These are phyloP conservation scores for Gossypium schwendimanii DNA, from an alignment of 441 rosid species.

Conservation along the genomic window DNA sequence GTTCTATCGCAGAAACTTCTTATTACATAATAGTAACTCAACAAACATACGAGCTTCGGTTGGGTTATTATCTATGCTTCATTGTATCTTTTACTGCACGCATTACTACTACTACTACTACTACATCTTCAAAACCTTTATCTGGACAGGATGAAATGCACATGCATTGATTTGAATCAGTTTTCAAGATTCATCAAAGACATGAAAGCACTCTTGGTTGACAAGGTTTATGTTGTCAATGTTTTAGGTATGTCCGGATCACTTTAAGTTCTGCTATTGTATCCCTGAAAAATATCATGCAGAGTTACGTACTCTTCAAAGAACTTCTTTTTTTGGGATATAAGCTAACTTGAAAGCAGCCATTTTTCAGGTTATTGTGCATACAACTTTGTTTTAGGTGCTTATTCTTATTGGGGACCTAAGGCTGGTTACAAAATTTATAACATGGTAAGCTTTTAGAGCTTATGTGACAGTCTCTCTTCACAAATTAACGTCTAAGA, in stretches of 20 bases:
- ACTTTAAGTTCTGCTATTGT: background rate
- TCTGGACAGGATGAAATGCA: conserved; percentile 31
- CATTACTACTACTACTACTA: no score
- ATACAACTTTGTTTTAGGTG: conserved; percentile 87
- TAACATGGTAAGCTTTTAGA: conserved; percentile 21
- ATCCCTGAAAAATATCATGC: background rate
- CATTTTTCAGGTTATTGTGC: conserved; percentile 59
- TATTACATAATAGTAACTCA: background rate
- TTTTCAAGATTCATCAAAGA: conserved; percentile 56
- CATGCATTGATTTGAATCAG: conserved; percentile 28
- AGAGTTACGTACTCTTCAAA: background rate
- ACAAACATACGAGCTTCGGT: background rate
- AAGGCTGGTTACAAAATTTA: conserved; percentile 87
- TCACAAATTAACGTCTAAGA: background rate
- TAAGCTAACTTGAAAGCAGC: background rate
- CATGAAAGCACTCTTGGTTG: conserved; percentile 54
- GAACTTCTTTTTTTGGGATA: background rate
- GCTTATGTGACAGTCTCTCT: background rate
- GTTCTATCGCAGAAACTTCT: background rate
- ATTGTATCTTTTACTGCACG: background rate
- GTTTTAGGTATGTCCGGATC: conserved; percentile 53
- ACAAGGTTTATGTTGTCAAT: conserved; percentile 70
- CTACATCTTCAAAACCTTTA: background rate
- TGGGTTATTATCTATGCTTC: background rate
- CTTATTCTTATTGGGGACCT: conserved; percentile 97